Percentiles rank a stretch among this genome's conserved stretches.
These are phyloP conservation scores for Xylariaceae sp. DNA, from an alignment of 2,329 filamentous ascomycete genomes.

Conservation along the genomic window DNA sequence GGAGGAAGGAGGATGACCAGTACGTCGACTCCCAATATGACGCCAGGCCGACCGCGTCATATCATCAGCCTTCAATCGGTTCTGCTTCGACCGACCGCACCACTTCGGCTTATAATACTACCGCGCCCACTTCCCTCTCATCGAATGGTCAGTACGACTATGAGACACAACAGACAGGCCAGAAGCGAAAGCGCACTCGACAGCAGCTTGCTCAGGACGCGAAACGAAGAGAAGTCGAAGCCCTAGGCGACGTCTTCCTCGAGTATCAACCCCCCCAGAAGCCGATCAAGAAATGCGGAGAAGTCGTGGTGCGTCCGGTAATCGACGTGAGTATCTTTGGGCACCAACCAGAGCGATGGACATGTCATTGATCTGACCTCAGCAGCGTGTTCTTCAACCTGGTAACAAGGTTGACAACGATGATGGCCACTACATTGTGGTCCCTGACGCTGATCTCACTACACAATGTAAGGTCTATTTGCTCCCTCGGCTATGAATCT, in stretches of 20 bases:
- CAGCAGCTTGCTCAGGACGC: conserved; percentile 78
- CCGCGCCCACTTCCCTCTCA: conserved; percentile 75
- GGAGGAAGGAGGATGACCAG: conserved; percentile 58
- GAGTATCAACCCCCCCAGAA: conserved; percentile 83
- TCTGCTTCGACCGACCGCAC: conserved; percentile 82
- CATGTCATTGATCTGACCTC: conserved; percentile 10
- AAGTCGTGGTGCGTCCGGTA: conserved; percentile 60
- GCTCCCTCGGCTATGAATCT: background rate
- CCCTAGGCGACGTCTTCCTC: conserved; percentile 62
- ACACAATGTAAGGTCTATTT: conserved; percentile 67
- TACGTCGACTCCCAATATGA: conserved; percentile 69
- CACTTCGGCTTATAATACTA: conserved; percentile 74
- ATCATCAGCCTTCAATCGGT: conserved; percentile 64
- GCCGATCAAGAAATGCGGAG: conserved; percentile 83
- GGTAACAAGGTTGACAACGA: conserved; percentile 82
- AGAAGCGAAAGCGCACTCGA: conserved; percentile 80
- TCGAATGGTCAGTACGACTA: conserved; percentile 60
- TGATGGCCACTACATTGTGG: conserved; percentile 94
- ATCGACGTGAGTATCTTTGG: conserved; percentile 50
- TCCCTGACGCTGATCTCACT: conserved; percentile 78
- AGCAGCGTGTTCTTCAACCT: conserved; percentile 39
- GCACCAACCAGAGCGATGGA: background rate
- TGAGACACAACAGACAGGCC: conserved; percentile 61
- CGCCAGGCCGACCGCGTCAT: conserved; percentile 60
- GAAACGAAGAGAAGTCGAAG: conserved; percentile 69